Evolutionary conservation across 306 rosid genomes (phyloP).

Genomic region (Fagus crenata): DNA sequence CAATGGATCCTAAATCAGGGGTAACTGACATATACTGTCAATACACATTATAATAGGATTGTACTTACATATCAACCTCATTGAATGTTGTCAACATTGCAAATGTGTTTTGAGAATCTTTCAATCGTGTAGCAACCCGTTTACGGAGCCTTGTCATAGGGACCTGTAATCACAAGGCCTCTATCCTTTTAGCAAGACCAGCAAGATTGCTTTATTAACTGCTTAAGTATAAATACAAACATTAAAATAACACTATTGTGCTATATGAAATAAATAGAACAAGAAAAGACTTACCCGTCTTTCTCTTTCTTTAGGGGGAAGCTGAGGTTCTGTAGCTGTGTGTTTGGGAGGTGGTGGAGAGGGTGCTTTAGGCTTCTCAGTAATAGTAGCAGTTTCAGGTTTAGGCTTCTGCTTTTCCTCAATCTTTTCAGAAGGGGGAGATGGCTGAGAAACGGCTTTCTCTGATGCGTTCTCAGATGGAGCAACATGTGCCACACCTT

Average conservation of each 20-base stretch:
- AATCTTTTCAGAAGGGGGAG: conserved; percentile 38
- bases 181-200: conserved; percentile 1
- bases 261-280: background rate
- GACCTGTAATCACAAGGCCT: conserved; percentile 49
- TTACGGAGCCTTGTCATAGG: conserved; percentile 82
- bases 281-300: conserved; percentile 54
- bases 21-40: conserved; percentile 10
- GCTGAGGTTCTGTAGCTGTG: conserved; percentile 79
- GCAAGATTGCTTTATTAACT: conserved; percentile 15
- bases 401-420: conserved; percentile 56
- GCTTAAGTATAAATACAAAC: conserved; percentile 11
- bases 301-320: conserved; percentile 79
- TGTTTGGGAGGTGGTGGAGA: conserved; percentile 43
- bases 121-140: conserved; percentile 69
- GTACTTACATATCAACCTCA: conserved; percentile 82
- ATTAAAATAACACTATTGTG: background rate
- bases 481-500: conserved; percentile 64
- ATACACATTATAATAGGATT: conserved; percentile 1
- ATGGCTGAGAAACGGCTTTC: conserved; percentile 47
- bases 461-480: conserved; percentile 60
- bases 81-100: conserved; percentile 86
- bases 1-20: conserved; percentile 8
- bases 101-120: conserved; percentile 83
- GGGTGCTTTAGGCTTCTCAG: conserved; percentile 49
- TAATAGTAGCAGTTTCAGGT: conserved; percentile 43